Evolutionary conservation across 176 grass and related monocot genomes (phyloP).

Genomic region (barley (Hordeum vulgare)): DNA sequence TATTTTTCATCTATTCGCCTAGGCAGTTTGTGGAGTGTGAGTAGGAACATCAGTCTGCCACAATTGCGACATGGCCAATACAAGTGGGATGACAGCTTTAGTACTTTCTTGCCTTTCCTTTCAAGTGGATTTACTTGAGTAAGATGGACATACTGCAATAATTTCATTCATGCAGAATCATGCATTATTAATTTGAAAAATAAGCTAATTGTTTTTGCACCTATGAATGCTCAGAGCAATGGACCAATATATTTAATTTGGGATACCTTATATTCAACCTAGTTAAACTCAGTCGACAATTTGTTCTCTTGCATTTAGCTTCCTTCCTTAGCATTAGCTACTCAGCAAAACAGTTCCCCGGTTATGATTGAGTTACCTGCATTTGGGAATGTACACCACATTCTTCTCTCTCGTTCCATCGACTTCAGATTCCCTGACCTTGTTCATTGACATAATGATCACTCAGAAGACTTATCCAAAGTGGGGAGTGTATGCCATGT

Average conservation of each 20-base stretch:
- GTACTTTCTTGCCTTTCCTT: constrained; percentile 22
- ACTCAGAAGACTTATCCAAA: constrained; percentile 12
- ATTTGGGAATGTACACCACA: constrained; percentile 91
- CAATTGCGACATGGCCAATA: constrained; percentile 23
- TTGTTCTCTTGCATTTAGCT: background rate
- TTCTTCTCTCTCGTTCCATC: constrained; percentile 84
- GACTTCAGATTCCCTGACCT: constrained; percentile 89
- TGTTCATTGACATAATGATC: constrained; percentile 45
- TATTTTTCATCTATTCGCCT: constrained; percentile 3
- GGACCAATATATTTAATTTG: background rate
- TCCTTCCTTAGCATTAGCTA: background rate
- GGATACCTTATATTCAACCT: background rate
- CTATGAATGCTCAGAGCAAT: background rate
- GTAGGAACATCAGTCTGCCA: constrained; percentile 31
- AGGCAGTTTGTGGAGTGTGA: constrained; percentile 33
- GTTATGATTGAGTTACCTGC: constrained; percentile 61
- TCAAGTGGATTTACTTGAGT: constrained; percentile 42
- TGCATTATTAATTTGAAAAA: background rate
- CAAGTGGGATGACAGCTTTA: constrained; percentile 6
- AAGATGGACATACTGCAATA: constrained; percentile 16
- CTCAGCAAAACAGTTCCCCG: background rate
- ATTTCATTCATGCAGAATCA: background rate
- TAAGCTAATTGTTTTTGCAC: background rate
- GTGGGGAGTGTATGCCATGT: constrained; percentile 18
- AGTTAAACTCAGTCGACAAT: background rate